Evolutionary conservation across 1,139 yeast species (phyloP).

Genomic region (Tardiomyces depauwii): DNA sequence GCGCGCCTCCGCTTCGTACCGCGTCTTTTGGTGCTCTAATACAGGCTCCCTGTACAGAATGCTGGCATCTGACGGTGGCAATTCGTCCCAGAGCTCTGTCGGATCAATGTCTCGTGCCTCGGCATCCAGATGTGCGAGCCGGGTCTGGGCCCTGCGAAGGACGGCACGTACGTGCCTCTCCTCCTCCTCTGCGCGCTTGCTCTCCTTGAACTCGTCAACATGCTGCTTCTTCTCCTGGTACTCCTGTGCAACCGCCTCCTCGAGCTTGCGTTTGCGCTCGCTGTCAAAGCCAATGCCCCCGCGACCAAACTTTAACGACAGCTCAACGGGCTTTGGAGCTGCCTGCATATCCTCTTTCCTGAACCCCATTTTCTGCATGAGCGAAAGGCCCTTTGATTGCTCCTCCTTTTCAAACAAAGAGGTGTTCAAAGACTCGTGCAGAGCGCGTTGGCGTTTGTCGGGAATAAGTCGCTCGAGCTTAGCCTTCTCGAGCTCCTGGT

Average conservation of each 20-base stretch:
- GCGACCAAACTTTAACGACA: slow-evolving; percentile 12
- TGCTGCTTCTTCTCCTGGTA: not conserved
- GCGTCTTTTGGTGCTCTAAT: not conserved
- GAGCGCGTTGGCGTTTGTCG: not conserved
- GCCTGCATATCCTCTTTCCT: slow-evolving; percentile 25
- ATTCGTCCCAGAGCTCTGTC: not conserved
- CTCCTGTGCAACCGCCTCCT: not conserved
- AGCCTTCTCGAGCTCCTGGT: not conserved
- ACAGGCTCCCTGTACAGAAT: not conserved
- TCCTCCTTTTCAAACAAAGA: not conserved
- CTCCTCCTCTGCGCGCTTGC: not conserved
- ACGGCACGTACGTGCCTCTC: not conserved
- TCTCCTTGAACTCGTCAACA: not conserved
- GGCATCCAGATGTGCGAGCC: not conserved
- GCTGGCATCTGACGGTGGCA: not conserved
- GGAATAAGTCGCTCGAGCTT: not conserved
- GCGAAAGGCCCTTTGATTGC: slow-evolving; percentile 31
- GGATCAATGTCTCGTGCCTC: not conserved
- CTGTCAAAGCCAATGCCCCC: slow-evolving; percentile 16
- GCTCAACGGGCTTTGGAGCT: slow-evolving; percentile 8
- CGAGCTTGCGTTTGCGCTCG: slow-evolving; percentile 5
- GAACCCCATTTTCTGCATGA: slow-evolving; percentile 50
- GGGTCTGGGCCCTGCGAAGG: not conserved
- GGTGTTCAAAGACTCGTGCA: not conserved
- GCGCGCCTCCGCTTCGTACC: not conserved